phyloP scores from a whole-genome alignment of 2,329 filamentous ascomycete species.

The Penicillium decumbens region DNA sequence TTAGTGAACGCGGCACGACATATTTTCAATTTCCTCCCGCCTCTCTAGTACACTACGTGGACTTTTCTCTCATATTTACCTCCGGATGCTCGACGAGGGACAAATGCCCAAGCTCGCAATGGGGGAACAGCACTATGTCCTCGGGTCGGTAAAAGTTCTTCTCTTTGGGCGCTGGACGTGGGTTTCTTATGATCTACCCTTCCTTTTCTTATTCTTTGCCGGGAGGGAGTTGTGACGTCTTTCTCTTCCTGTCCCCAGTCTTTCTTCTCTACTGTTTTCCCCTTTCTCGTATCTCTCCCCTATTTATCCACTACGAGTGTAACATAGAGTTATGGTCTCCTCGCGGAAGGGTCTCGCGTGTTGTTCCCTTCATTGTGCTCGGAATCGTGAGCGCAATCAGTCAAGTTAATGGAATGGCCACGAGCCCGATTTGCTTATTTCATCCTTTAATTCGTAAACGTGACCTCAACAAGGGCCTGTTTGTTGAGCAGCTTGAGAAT shows the following conservation, averaged over 20 bases:
- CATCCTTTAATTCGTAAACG: too few relatives aligned
- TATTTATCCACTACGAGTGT: slow-evolving; percentile 7
- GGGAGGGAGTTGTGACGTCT: slow-evolving; percentile 14
- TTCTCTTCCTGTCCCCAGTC: slow-evolving; percentile 8
- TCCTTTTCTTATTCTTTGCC: slow-evolving; percentile 6
- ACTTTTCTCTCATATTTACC: not conserved
- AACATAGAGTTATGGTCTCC: slow-evolving; percentile 21
- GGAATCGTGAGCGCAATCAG: slow-evolving; percentile 1
- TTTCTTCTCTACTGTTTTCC: slow-evolving; percentile 1
- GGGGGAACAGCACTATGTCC: slow-evolving; percentile 1
- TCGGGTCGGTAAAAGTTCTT: slow-evolving; percentile 20
- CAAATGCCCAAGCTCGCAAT: not conserved
- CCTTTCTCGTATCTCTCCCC: not conserved
- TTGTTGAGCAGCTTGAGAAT: too few relatives aligned
- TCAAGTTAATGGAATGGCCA: slow-evolving; percentile 7
- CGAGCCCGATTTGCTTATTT: slow-evolving; percentile 1
- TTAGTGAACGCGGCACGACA: slow-evolving; percentile 32
- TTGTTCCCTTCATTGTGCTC: slow-evolving; percentile 3
- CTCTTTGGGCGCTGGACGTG: slow-evolving; percentile 16
- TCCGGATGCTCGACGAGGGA: not conserved
- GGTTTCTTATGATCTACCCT: slow-evolving; percentile 5
- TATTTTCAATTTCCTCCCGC: slow-evolving; percentile 16
- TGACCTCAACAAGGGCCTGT: too few relatives aligned
- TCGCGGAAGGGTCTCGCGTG: slow-evolving; percentile 11
- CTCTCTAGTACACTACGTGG: slow-evolving; percentile 9